Conservation (phyloP, 768 basidiomycete species). For the Trametes cinnabarina region DNA sequence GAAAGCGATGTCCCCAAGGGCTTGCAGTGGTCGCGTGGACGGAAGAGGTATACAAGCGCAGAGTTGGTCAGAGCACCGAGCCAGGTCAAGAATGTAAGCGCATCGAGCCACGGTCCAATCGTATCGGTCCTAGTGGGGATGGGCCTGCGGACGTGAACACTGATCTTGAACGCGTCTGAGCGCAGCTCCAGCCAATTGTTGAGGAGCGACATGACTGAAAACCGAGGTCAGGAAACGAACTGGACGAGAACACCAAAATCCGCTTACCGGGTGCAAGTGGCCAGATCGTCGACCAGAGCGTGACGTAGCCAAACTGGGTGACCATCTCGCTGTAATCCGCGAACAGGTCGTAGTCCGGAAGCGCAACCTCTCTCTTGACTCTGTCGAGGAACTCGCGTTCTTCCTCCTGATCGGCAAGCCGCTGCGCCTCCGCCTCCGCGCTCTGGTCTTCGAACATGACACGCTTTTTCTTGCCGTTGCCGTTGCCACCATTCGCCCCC, state of each 20-base stretch:
- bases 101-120: constrained; percentile 93
- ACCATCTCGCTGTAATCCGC: constrained; percentile 97
- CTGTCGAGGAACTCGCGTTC: constrained; percentile 80
- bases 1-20: constrained; percentile 28
- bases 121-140: constrained; percentile 85
- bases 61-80: constrained; percentile 84
- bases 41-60: constrained; percentile 89
- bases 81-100: constrained; percentile 87
- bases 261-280: constrained; percentile 72
- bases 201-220: constrained; percentile 67
- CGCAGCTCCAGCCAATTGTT: constrained; percentile 94
- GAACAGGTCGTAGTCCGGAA: constrained; percentile 81
- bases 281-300: constrained; percentile 93
- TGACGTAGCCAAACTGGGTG: constrained; percentile 90
- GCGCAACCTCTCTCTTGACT: constrained; percentile 70
- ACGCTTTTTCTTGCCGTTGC: constrained; percentile 53
- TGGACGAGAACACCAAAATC: background rate
- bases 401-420: constrained; percentile 41
- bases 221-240: background rate
- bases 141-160: constrained; percentile 78
- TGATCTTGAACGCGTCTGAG: constrained; percentile 94
- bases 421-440: constrained; percentile 25
- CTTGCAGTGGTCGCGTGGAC: constrained; percentile 38
- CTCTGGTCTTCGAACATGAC: constrained; percentile 72
- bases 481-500: constrained; percentile 15